phyloP scores from a whole-genome alignment of 1,284 basidiomycete species.

The Cyathus olla region DNA sequence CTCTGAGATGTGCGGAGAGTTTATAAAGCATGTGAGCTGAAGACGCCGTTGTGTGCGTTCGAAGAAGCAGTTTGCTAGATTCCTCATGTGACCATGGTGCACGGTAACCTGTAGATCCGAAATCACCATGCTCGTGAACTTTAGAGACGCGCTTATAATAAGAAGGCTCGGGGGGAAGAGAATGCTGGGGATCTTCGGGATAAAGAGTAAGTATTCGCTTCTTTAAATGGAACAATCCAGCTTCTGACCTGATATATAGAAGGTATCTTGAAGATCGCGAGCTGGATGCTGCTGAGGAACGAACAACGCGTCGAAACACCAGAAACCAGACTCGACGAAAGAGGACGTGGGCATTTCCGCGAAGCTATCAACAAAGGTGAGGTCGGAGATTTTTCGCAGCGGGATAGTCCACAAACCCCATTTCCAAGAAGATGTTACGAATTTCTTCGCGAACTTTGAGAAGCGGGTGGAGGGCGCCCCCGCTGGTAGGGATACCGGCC shows the following conservation, averaged over 20 bases:
- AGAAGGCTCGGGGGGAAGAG: conserved; percentile 83
- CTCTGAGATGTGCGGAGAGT: conserved; percentile 82
- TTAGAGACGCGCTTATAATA: conserved; percentile 93
- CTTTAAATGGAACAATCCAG: background rate
- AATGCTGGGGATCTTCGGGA: conserved; percentile 80
- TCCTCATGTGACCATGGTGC: conserved; percentile 97
- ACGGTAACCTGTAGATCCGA: conserved; percentile 96
- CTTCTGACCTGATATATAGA: conserved; percentile 91
- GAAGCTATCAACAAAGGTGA: conserved; percentile 69
- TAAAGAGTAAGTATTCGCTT: too few relatives aligned
- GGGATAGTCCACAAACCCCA: conserved; percentile 77
- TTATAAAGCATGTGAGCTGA: conserved; percentile 96
- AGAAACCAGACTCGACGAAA: conserved; percentile 99
- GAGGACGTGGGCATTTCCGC: conserved; percentile 99
- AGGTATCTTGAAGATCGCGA: conserved; percentile 98
- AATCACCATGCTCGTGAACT: conserved; percentile 92
- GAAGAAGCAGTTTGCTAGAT: conserved; percentile 91
- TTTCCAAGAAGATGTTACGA: conserved; percentile 98
- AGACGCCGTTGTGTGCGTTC: conserved; percentile 98
- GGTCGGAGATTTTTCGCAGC: too few relatives aligned
- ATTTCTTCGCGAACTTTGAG: conserved; percentile 99
- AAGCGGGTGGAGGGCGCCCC: conserved; percentile 95
- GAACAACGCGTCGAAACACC: conserved; percentile 99
- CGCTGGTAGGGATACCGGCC: conserved; percentile 88
- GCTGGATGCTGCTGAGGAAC: conserved; percentile 99